Conservation (phyloP, 1,139 yeast genomes). For the Suhomyces bolitotheri region DNA sequence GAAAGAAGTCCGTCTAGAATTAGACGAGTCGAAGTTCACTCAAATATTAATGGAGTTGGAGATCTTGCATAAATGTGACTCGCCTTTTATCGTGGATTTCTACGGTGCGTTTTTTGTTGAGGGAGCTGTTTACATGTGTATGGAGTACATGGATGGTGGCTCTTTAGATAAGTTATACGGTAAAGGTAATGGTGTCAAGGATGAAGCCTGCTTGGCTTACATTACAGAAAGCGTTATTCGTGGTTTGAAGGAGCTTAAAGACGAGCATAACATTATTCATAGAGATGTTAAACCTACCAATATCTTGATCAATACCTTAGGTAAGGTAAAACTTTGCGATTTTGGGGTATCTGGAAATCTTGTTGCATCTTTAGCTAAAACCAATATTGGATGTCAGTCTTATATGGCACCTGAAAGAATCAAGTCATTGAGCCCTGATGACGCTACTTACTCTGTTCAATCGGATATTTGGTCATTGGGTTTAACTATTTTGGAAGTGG, state of each 20-base stretch:
- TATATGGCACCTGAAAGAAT: constrained; percentile 99
- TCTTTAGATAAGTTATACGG: constrained; percentile 85
- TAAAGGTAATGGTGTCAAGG: constrained; percentile 69
- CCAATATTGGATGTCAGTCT: constrained; percentile 97
- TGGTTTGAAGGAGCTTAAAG: constrained; percentile 81
- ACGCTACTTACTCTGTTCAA: constrained; percentile 84
- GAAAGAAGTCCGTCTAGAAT: constrained; percentile 91
- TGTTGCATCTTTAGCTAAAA: constrained; percentile 92
- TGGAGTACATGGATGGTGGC: constrained; percentile 98
- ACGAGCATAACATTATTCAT: constrained; percentile 88
- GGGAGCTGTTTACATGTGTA: constrained; percentile 98
- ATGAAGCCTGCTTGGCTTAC: constrained; percentile 71
- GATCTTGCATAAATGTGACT: constrained; percentile 83
- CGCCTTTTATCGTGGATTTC: constrained; percentile 90
- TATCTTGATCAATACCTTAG: constrained; percentile 74
- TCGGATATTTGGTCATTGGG: constrained; percentile 98
- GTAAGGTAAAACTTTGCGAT: constrained; percentile 90
- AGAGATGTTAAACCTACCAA: constrained; percentile 98
- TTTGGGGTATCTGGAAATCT: constrained; percentile 96
- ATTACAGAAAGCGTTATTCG: constrained; percentile 79
- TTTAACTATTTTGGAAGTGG: constrained; percentile 81
- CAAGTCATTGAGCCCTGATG: constrained; percentile 58
- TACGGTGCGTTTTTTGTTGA: constrained; percentile 97
- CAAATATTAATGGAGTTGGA: constrained; percentile 96
- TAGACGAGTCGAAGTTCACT: constrained; percentile 87